A percentile compares a stretch with the other conserved stretches of the same genome.
Evolutionary conservation across 441 rosid species (phyloP).

Genomic region (Pelargonium australe): DNA sequence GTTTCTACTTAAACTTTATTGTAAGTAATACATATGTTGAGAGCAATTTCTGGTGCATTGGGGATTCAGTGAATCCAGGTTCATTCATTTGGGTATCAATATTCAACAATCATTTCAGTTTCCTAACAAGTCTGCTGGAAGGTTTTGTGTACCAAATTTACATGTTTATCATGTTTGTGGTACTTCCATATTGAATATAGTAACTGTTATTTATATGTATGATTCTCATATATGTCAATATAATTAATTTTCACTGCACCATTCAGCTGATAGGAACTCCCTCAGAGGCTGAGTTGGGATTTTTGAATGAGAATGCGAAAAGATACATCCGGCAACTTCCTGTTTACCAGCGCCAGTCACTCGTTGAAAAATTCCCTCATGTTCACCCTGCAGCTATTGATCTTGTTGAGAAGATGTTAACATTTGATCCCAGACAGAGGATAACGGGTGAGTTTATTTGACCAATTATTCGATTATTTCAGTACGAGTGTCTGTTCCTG

Average conservation of each 20-base stretch:
- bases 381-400: conserved; percentile 77
- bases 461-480: neutral
- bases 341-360: conserved; percentile 57
- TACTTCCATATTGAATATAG: neutral
- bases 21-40: neutral
- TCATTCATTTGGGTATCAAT: neutral
- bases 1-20: neutral
- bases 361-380: conserved; percentile 60
- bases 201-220: neutral
- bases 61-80: neutral
- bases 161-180: neutral
- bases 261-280: conserved; percentile 93
- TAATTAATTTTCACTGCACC: conserved; percentile 9
- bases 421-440: conserved; percentile 83
- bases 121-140: neutral
- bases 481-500: neutral
- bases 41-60: neutral
- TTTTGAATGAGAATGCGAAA: conserved; percentile 78
- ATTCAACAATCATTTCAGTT: neutral
- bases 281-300: conserved; percentile 79
- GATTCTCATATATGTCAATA: neutral
- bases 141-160: neutral
- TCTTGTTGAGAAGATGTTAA: conserved; percentile 76
- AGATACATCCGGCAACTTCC: conserved; percentile 77
- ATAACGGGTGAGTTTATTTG: conserved; percentile 61